Base-by-base conservation (phyloP, 768 basidiomycete genomes). In the Lyophyllum shimeji region DNA sequence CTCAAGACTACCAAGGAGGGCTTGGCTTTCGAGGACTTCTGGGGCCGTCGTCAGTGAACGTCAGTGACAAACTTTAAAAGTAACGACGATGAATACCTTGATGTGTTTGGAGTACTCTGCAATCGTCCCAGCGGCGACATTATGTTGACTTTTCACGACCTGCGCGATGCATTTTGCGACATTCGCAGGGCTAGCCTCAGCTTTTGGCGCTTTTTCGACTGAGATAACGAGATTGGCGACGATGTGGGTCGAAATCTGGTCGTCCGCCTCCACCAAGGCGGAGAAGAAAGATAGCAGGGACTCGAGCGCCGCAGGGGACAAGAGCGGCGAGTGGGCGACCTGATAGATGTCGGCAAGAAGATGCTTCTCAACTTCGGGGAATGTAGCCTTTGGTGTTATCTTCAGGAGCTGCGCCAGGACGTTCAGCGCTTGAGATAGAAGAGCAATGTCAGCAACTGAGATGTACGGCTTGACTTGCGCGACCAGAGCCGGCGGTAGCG, bases 121-220 rank as follows among this genome's bases (percentile, higher is more conserved):
- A 57, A 97, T 89, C 4, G 90, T 86, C 17, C 89, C 90, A 0
- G 90, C 90, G 13, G 91, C 89, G 34, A 94, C 79, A 18, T 76
- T 79, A 27, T 82, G 86, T 33, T 85, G 76, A 58, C 82, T 84
- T 65, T 76, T 83, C 21, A 95, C 90, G 57, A 96, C 85, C 53
- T 87, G 85, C 0, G 90, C 94, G 15, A 98, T 77, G 59, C 90
- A 93, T 65, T 85, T 89, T 31, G 95, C 91, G 13, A 93, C 88
- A 60, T 94, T 96, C 2, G 78, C 70, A 17, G 82, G 74, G 58
- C 76, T 84, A 8, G 78, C 75, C 29, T 87, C 85, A 0, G 70
- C 65, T 60, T 81, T 87, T 0, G 80, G 74, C 1, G 84, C 82
- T 66, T 86, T 92, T 63, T 89, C 84, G 2, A 84, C 79, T 0